These are phyloP conservation scores for Suillus variegatus DNA, from an alignment of 768 basidiomycete genomes.

Conservation along the genomic window DNA sequence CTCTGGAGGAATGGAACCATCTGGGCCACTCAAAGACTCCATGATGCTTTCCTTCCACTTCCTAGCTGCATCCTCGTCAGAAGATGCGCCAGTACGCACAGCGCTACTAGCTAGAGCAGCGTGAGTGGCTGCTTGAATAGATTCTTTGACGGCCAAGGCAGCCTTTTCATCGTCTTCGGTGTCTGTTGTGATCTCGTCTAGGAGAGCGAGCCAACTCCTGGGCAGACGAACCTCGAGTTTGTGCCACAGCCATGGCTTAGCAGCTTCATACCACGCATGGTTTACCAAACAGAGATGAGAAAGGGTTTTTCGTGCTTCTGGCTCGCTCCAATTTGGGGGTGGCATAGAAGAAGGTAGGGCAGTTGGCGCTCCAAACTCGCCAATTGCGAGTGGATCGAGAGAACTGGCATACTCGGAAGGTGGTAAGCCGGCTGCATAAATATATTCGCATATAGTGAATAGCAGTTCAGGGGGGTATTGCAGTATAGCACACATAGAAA, in stretches of 20 bases:
- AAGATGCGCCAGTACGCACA: conserved; percentile 34
- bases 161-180: conserved; percentile 69
- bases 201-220: conserved; percentile 79
- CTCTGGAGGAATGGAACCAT: conserved; percentile 71
- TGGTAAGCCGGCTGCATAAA: conserved; percentile 66
- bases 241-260: conserved; percentile 88
- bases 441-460: conserved; percentile 68
- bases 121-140: conserved; percentile 66
- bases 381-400: conserved; percentile 67
- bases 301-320: conserved; percentile 62
- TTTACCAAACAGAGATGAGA: conserved; percentile 75
- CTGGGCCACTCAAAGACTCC: conserved; percentile 59
- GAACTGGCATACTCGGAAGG: conserved; percentile 46
- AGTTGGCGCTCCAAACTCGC: conserved; percentile 49
- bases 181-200: conserved; percentile 72
- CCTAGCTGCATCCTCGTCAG: conserved; percentile 43
- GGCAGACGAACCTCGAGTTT: conserved; percentile 83
- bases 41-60: conserved; percentile 63
- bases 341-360: conserved; percentile 76
- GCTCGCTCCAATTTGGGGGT: conserved; percentile 68
- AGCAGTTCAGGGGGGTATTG: conserved; percentile 75
- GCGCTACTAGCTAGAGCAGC: conserved; percentile 58
- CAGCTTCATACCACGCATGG: conserved; percentile 75
- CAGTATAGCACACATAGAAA: conserved; percentile 28
- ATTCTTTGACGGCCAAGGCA: conserved; percentile 62